Base-by-base conservation (phyloP, 2,329 filamentous ascomycete species). In the Fusarium heterosporum region DNA sequence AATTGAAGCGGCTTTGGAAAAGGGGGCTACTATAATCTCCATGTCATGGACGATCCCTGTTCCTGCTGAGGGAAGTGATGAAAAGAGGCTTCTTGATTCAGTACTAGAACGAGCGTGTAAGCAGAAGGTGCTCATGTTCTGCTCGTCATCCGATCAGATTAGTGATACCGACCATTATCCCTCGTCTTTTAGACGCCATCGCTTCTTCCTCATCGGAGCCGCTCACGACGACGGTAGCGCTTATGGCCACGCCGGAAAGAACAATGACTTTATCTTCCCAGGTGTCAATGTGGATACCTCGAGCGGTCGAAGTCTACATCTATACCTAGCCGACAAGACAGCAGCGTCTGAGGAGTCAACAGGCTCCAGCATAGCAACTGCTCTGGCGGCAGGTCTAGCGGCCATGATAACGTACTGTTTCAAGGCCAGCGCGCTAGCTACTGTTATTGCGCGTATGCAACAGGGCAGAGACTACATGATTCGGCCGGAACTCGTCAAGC, bases 21-120 rank as follows among this genome's bases (percentile, higher is more conserved):
- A 63, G 28, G 49, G 63, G 1, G 64, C 54, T n/a, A 47, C 42
- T 5, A 55, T 66, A 3, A 67, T 67, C 8, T 66, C 57, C 2
- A 66, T 67, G 64, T 62, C 64, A 2, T 67, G 64, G 64, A 66
- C 57, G 3, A 40, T 67, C 4, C 50, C 61, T 1, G 26, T 56
- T 7, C 50, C 46, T 7, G n/a, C 45, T 10, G 17, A 43, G 12
- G 38, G 29, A 25, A 43, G 14, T 12, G 45, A 55, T 4, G 17
- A 45, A 28, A 26, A 45, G 28, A 52, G 14, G 25, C 38, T 38
- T 2, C 32, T 63, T 0, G 46, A 58, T 13, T 34, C 30, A 34
- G 55, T 64, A 5, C 39, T 28, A 5, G 32, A 28, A 25, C 32
- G 39, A 4, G 61, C 55, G 11, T 49, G 39, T 29, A 26, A 40